phyloP scores from a whole-genome alignment of 768 basidiomycete genomes.

The Boletus bicolor region DNA sequence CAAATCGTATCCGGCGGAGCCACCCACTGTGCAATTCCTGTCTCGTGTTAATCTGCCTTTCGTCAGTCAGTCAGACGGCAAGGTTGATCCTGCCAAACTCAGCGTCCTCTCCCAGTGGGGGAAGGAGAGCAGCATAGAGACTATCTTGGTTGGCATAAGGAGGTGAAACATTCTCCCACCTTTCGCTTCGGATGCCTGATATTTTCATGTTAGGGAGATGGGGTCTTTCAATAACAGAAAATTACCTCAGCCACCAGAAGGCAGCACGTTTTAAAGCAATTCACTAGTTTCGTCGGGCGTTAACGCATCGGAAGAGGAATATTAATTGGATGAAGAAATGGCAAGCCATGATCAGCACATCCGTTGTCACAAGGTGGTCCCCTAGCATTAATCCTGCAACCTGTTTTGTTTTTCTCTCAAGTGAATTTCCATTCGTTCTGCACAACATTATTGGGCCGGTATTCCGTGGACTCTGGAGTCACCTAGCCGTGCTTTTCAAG shows the following conservation, averaged over 20 bases:
- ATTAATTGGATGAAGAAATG: constrained; percentile 12
- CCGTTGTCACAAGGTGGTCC: constrained; percentile 14
- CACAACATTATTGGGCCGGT: not conserved
- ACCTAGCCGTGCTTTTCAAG: not conserved
- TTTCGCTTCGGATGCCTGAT: constrained; percentile 7
- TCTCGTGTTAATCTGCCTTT: constrained; percentile 94
- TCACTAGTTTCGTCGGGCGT: not conserved
- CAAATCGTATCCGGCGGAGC: constrained; percentile 66
- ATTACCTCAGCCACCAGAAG: constrained; percentile 92
- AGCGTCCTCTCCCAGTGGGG: constrained; percentile 74
- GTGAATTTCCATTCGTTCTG: constrained; percentile 15
- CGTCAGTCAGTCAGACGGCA: constrained; percentile 70
- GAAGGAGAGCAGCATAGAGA: constrained; percentile 78
- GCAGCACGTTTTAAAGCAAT: constrained; percentile 55
- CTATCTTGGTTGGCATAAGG: constrained; percentile 87
- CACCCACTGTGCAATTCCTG: constrained; percentile 80
- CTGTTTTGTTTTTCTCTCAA: constrained; percentile 11
- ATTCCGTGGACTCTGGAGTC: not conserved
- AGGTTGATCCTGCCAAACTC: constrained; percentile 73
- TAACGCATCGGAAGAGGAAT: constrained; percentile 7
- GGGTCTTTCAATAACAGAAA: constrained; percentile 88
- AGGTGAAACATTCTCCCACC: constrained; percentile 45
- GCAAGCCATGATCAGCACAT: constrained; percentile 8
- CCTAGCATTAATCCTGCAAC: constrained; percentile 23
- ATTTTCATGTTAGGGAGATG: constrained; percentile 72